Percentiles rank a stretch among this genome's conserved stretches.
phyloP scores from a whole-genome alignment of 2,329 filamentous ascomycete species.

The Ceratocystiopsis brevicomis region DNA sequence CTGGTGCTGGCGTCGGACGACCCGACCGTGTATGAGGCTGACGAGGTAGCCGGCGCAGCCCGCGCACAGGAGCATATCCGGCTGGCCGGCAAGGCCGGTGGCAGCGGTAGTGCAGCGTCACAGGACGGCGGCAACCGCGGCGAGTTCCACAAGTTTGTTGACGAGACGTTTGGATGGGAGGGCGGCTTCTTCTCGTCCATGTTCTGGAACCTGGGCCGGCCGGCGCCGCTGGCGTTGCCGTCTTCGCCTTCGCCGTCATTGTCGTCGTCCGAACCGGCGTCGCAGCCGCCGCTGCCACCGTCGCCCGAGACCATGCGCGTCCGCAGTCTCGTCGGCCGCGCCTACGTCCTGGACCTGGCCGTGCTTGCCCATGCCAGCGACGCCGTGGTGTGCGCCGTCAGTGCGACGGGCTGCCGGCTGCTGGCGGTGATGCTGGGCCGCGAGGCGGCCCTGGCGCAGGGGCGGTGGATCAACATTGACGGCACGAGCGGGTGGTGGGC shows the following conservation, averaged over 20 bases:
- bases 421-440: constrained; percentile 77
- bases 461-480: constrained; percentile 64
- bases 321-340: constrained; percentile 56
- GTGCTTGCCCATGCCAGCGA: constrained; percentile 52
- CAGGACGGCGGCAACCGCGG: background rate
- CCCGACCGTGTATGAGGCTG: constrained; percentile 48
- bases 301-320: constrained; percentile 42
- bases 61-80: constrained; percentile 61
- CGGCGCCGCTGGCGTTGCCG: constrained; percentile 18
- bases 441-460: constrained; percentile 43
- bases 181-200: constrained; percentile 69
- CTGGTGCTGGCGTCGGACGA: constrained; percentile 63
- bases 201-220: constrained; percentile 59
- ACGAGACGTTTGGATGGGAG: constrained; percentile 70
- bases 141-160: constrained; percentile 46
- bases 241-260: constrained; percentile 12
- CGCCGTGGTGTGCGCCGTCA: constrained; percentile 57
- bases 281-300: constrained; percentile 10
- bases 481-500: constrained; percentile 41
- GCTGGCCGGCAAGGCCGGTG: constrained; percentile 42
- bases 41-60: constrained; percentile 36
- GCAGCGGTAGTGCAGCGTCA: constrained; percentile 12
- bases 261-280: background rate
- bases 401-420: constrained; percentile 51
- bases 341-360: constrained; percentile 64